Evolutionary conservation across 2,329 filamentous ascomycete genomes (phyloP).

Genomic region (Aphanocladium album): DNA sequence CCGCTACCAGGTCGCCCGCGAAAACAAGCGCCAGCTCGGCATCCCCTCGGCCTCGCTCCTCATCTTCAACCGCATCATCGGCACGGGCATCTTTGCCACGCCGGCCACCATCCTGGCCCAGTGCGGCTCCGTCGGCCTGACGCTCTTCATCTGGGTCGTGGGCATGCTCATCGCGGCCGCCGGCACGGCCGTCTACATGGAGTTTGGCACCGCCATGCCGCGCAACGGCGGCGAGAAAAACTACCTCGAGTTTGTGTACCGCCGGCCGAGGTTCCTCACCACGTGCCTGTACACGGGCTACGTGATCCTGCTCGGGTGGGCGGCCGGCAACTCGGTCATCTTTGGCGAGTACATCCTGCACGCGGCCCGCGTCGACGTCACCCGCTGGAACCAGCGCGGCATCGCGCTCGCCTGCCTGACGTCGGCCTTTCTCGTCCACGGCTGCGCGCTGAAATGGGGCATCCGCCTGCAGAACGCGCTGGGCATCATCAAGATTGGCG

Average conservation of each 20-base stretch:
- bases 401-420: constrained; percentile 64
- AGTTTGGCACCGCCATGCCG: constrained; percentile 61
- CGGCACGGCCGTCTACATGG: constrained; percentile 60
- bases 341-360: constrained; percentile 68
- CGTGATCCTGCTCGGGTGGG: constrained; percentile 60
- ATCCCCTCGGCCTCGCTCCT: constrained; percentile 51
- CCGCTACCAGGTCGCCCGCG: constrained; percentile 34
- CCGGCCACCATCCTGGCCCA: constrained; percentile 52
- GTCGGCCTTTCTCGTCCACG: constrained; percentile 60
- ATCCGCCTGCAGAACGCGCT: constrained; percentile 62
- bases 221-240: constrained; percentile 63
- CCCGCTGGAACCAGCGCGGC: constrained; percentile 62
- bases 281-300: constrained; percentile 59
- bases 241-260: constrained; percentile 61
- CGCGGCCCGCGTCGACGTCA: constrained; percentile 57
- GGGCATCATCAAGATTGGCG: constrained; percentile 60
- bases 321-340: constrained; percentile 61
- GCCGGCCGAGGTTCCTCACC: constrained; percentile 54
- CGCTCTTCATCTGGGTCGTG: constrained; percentile 58
- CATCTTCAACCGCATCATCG: constrained; percentile 62
- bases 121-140: constrained; percentile 56
- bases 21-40: constrained; percentile 51
- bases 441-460: constrained; percentile 59
- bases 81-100: constrained; percentile 63
- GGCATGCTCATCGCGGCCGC: constrained; percentile 58